phyloP scores from a whole-genome alignment of 352 stramenopile species.

The Globisporangium apiculatum region DNA sequence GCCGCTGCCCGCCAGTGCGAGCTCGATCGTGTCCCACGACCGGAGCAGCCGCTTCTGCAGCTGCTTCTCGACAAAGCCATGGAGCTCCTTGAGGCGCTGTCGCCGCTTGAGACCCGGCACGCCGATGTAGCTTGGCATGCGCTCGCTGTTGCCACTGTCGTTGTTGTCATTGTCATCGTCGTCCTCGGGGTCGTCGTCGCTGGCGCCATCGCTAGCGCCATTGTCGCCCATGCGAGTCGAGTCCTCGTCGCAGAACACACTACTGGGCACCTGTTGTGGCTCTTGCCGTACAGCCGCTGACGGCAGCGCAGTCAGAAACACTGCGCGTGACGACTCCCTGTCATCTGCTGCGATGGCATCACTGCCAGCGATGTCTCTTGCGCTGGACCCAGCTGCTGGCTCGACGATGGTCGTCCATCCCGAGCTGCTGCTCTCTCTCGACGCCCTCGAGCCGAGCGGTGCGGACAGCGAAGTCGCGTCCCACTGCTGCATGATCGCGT shows the following conservation, averaged over 20 bases:
- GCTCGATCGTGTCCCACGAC: slow-evolving; percentile 69
- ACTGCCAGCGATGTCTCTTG: no score
- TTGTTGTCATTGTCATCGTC: slow-evolving; percentile 2
- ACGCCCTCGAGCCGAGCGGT: neutral
- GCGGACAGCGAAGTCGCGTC: slow-evolving; percentile 7
- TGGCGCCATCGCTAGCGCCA: slow-evolving; percentile 13
- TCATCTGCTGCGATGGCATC: no score
- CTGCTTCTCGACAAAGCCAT: slow-evolving; percentile 55
- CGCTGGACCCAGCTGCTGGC: no score
- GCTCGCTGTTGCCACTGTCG: neutral
- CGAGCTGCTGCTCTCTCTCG: neutral
- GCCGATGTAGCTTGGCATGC: neutral
- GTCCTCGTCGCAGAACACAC: neutral
- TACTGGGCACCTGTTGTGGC: neutral
- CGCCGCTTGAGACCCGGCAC: slow-evolving; percentile 42
- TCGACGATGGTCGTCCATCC: no score
- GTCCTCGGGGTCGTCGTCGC: slow-evolving; percentile 7
- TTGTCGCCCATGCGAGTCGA: slow-evolving; percentile 3
- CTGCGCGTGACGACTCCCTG: no score
- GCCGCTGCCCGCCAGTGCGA: slow-evolving; percentile 52
- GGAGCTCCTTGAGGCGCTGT: slow-evolving; percentile 48
- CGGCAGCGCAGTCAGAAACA: slow-evolving; percentile 21
- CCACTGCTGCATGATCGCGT: slow-evolving; percentile 59
- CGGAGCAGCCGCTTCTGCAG: slow-evolving; percentile 60
- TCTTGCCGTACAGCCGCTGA: no score